Percentiles rank a stretch among this genome's conserved stretches.
Conservation (phyloP, 257 asterid genomes). For the Orobanche coerulescens region DNA sequence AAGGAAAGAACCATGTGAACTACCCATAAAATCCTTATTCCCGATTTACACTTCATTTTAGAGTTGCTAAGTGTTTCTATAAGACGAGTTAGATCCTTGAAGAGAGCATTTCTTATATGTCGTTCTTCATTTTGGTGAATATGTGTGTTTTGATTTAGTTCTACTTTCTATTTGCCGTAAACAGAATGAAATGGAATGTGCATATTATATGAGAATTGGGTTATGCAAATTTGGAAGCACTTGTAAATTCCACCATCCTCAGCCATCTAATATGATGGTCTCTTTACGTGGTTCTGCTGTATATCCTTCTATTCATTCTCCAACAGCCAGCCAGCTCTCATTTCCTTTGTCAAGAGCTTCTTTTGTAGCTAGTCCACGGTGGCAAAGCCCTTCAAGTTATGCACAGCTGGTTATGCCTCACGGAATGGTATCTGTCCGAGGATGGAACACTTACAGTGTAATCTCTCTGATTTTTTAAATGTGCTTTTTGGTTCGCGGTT, state of each 20-base stretch:
- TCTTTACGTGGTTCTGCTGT: constrained; percentile 82
- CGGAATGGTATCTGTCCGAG: constrained; percentile 80
- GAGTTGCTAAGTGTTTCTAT: constrained; percentile 5
- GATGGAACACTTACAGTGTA: constrained; percentile 87
- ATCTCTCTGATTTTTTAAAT: constrained; percentile 24
- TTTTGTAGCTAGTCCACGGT: constrained; percentile 74
- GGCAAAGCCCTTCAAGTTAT: constrained; percentile 90
- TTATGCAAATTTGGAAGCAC: constrained; percentile 92
- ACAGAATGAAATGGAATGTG: constrained; percentile 84
- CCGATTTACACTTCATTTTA: neutral
- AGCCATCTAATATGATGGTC: constrained; percentile 88
- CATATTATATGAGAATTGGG: constrained; percentile 87
- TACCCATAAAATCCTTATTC: neutral
- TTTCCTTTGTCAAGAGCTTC: constrained; percentile 78
- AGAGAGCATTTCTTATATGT: neutral
- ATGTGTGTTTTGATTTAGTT: constrained; percentile 15
- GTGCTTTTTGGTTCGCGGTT: constrained; percentile 15
- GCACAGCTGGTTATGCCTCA: constrained; percentile 84
- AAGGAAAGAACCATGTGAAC: neutral
- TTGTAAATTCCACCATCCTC: constrained; percentile 96
- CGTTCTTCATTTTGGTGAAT: neutral
- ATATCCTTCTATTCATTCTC: constrained; percentile 77
- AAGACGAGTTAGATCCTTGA: neutral
- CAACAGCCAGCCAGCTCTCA: constrained; percentile 73
- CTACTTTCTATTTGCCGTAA: constrained; percentile 14